Evolutionary conservation across 2,329 filamentous ascomycete species (phyloP), one percentile per base, ranked within the genome.

Genomic region (Pseudopithomyces chartarum): DNA sequence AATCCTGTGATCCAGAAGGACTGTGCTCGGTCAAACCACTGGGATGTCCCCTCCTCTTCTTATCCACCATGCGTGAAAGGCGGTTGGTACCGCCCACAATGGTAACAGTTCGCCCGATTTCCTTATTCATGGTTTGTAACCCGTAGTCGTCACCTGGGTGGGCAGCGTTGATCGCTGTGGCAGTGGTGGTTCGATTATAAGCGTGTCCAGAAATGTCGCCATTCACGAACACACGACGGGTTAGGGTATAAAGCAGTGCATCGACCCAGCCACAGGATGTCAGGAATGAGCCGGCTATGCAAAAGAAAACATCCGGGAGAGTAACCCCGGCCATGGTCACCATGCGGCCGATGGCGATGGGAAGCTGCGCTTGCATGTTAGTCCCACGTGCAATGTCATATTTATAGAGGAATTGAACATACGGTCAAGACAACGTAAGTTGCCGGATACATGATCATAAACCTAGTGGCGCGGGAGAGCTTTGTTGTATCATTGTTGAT

Each of bases 391-490:
- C 2, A 40, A 19, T 40, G 38, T 10, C 19, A 29, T 4, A n/a
- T 40, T 5, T n/a, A 19, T 15, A 40, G 34, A 38, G 13, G 38
- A n/a, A 29, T 29, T 8, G 38, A 10, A 40, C 38, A 10, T 40
- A 40, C 79, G 0, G 87, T 90, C 61, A 88, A 86, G 17, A 88
- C 56, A 2, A 89, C 80, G 69, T 90, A 90, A 57, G 88, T 86
- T 59, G 86, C 69, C 0, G 88, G 88, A 59, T 90, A 90, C 32
- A 90, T 77, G 42, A 89, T 73, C 82, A 84, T 84, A 64, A 89
- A 87, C 2, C 84, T 77, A 11, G 80, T 79, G 19, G 81, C 79
- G 17, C 73, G 64, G 6, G 68, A 70, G 15, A 77, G 67, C 48
- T 72, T 75, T 23, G 54, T 63, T n/a, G 70, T 71, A 48, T 74